These are phyloP conservation scores for Calocybe cyanea DNA, from an alignment of 768 basidiomycete genomes.

Conservation along the genomic window DNA sequence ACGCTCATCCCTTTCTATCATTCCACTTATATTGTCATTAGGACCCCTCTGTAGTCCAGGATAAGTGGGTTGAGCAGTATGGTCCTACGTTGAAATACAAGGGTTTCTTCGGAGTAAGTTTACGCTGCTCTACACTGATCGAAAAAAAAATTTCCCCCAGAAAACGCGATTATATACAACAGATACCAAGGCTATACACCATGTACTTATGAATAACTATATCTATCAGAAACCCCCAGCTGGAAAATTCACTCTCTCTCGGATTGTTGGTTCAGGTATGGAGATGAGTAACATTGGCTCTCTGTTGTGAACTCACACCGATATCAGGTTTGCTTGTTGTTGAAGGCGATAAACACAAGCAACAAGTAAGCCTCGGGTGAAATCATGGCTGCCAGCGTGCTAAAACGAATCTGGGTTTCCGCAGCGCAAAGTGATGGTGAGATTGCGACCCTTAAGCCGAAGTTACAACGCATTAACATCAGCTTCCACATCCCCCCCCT, in stretches of 20 bases:
- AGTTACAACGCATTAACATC: neutral
- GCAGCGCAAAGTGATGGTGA: slow-evolving; percentile 45
- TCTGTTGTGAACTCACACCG: neutral
- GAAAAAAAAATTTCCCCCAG: neutral
- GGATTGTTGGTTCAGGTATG: slow-evolving; percentile 40
- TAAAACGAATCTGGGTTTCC: neutral
- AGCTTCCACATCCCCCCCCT: too few relatives aligned
- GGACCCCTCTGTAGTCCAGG: slow-evolving; percentile 27
- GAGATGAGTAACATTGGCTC: neutral
- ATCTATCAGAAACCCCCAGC: slow-evolving; percentile 54
- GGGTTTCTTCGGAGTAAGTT: slow-evolving; percentile 39
- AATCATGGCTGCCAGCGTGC: neutral
- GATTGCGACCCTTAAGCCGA: neutral
- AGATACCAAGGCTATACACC: slow-evolving; percentile 47
- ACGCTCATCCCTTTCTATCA: neutral
- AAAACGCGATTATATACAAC: slow-evolving; percentile 10
- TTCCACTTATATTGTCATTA: slow-evolving; percentile 13
- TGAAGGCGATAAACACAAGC: slow-evolving; percentile 45
- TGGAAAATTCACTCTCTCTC: slow-evolving; percentile 31
- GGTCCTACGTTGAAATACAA: slow-evolving; percentile 14
- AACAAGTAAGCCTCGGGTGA: slow-evolving; percentile 30
- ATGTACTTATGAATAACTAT: slow-evolving; percentile 55
- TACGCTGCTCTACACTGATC: neutral
- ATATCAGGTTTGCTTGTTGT: slow-evolving; percentile 46
- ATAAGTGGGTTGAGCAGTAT: slow-evolving; percentile 13